Base-by-base conservation (phyloP, 306 rosid genomes). In the Hylodesmum podocarpum region DNA sequence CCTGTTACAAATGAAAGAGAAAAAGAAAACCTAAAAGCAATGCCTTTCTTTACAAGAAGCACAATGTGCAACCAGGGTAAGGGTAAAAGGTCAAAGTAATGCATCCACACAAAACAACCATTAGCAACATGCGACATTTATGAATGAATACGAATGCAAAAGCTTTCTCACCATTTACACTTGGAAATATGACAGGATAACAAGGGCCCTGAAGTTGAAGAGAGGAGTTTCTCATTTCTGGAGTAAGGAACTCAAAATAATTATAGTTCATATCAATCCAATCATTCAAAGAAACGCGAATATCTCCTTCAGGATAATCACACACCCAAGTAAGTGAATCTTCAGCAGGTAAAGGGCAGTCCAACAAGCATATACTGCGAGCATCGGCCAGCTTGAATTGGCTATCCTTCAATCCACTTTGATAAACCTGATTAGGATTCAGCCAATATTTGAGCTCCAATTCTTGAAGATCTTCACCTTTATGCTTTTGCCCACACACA, bases 201-300 rank as follows among this genome's bases (percentile, higher is more conserved):
- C 99, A 96, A 57, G 99, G 99, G 41, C 99, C 99, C 88, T 89
- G 99, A 83, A 96, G 99, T 80, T 91, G 95, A 81, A 96, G 91
- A 79, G 99, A 92, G 43, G 88, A 76, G 82, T 96, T 96, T 73
- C 97, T 93, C 99, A 91, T 89, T 82, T 92, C 96, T 2, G 96
- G 99, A 0, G 97, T 88, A 66, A 96, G 99, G 72, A 92, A 89
- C 91, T 92, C 97, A 70, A 66, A 96, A 78, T 96, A 96, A 82
- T 96, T 90, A 18, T 91, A 95, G 81, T 87, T 88, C 79, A 91
- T 72, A 47, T 89, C 92, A 16, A 91, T 96, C 99, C 99, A 96
- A 71, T 96, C 97, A 10, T 79, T 82, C 87, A 49, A 84, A 3
- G 90, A 78, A 43, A 95, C 81, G 14, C 75, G 91, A 59, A 96